Conservation (phyloP, 345 rosid genomes). For the Hibiscus trionum region DNA sequence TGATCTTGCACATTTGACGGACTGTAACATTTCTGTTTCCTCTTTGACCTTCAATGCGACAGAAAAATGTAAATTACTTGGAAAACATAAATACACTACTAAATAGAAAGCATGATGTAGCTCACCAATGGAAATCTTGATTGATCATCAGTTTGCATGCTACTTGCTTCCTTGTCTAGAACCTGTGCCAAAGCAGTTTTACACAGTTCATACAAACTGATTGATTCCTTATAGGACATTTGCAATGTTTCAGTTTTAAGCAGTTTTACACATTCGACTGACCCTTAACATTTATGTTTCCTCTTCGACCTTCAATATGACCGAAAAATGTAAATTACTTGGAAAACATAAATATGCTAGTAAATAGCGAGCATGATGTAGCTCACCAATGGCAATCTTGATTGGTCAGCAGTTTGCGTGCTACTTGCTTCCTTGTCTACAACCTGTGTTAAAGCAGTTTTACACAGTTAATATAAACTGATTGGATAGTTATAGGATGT, state of each 20-base stretch:
- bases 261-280: constrained; percentile 1
- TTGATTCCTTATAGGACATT: neutral
- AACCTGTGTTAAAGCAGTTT: constrained; percentile 35
- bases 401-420: constrained; percentile 29
- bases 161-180: constrained; percentile 35
- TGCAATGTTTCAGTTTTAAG: too few species aligned
- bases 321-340: neutral
- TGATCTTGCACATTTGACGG: constrained; percentile 18
- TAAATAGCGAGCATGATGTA: constrained; percentile 13
- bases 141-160: constrained; percentile 26
- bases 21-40: constrained; percentile 19
- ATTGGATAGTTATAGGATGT: neutral
- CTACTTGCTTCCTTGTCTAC: constrained; percentile 36
- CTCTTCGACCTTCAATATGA: constrained; percentile 32
- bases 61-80: neutral
- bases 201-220: neutral
- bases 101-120: constrained; percentile 14
- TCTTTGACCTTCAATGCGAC: constrained; percentile 33
- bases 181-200: constrained; percentile 35
- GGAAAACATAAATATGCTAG: constrained; percentile 13
- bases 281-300: constrained; percentile 17
- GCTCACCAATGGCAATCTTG: constrained; percentile 30
- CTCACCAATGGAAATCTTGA: constrained; percentile 32
- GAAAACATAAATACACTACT: constrained; percentile 15
- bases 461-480: neutral